Percentiles rank a stretch among this genome's conserved stretches.
Evolutionary conservation across 345 rosid species (phyloP).

Genomic region (Eutrema heterophyllum): DNA sequence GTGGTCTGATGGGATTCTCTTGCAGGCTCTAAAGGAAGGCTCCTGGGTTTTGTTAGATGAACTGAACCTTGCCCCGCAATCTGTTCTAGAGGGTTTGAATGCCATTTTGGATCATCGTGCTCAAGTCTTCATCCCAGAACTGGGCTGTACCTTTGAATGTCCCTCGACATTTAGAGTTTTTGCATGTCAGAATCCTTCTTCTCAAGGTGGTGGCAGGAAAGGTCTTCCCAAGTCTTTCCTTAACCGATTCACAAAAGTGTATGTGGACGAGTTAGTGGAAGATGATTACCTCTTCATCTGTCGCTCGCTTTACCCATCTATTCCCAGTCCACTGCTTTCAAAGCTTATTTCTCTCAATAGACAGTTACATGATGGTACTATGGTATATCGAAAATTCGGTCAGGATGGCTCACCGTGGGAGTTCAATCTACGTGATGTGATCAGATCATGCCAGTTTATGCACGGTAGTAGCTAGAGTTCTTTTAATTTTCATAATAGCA

Average conservation of each 20-base stretch:
- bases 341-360: constrained; percentile 75
- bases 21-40: constrained; percentile 97
- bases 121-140: constrained; percentile 92
- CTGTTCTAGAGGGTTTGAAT: constrained; percentile 97
- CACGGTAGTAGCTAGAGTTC: constrained; percentile 45
- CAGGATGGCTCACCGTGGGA: constrained; percentile 98
- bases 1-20: constrained; percentile 93
- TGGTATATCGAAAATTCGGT: constrained; percentile 64
- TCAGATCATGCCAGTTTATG: constrained; percentile 77
- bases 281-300: constrained; percentile 81
- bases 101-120: constrained; percentile 96
- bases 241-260: constrained; percentile 93
- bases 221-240: constrained; percentile 95
- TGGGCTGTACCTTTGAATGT: constrained; percentile 71
- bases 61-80: constrained; percentile 97
- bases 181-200: constrained; percentile 96
- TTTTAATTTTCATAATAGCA: background rate
- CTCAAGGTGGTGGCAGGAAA: constrained; percentile 98
- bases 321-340: constrained; percentile 57
- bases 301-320: constrained; percentile 67
- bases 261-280: constrained; percentile 81
- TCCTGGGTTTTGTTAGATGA: constrained; percentile 97
- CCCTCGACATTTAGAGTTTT: constrained; percentile 82
- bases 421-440: constrained; percentile 92
- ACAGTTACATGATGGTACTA: constrained; percentile 70